Percentiles rank a stretch among this genome's conserved stretches.
phyloP scores from a whole-genome alignment of 768 basidiomycete species.

The Phylloporus sp. region DNA sequence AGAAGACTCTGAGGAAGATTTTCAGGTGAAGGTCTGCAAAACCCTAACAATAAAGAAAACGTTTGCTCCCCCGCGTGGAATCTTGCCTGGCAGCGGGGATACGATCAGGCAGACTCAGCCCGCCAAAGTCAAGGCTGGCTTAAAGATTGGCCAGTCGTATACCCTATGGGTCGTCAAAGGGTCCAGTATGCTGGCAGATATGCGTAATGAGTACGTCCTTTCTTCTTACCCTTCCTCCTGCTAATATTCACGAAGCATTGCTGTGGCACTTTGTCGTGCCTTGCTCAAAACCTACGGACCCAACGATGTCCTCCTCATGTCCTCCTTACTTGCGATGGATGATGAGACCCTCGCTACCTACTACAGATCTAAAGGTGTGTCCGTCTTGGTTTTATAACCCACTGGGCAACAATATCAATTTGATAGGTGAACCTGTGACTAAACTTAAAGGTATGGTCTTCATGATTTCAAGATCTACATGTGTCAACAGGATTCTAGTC shows the following conservation, averaged over 20 bases:
- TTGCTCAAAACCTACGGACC: conserved; percentile 12
- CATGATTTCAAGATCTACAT: no score
- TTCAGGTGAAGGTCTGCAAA: conserved; percentile 4
- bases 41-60: conserved; percentile 3
- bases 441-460: no score
- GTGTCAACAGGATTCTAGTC: no score
- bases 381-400: no score
- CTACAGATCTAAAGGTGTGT: no score
- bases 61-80: conserved; percentile 7
- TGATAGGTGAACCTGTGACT: no score
- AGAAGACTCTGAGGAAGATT: not conserved
- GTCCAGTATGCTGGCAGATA: not conserved
- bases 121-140: not conserved
- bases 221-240: no score
- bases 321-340: conserved; percentile 5
- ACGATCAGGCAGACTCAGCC: not conserved
- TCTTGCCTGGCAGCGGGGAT: not conserved
- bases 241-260: conserved; percentile 3
- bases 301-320: conserved; percentile 11
- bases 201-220: conserved; percentile 8
- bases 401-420: no score
- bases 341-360: not conserved
- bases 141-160: not conserved
- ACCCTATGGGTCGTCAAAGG: conserved; percentile 10
- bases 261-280: conserved; percentile 9